These are phyloP conservation scores for Trichosporon faecale DNA, from an alignment of 1,284 basidiomycete genomes.

Conservation along the genomic window DNA sequence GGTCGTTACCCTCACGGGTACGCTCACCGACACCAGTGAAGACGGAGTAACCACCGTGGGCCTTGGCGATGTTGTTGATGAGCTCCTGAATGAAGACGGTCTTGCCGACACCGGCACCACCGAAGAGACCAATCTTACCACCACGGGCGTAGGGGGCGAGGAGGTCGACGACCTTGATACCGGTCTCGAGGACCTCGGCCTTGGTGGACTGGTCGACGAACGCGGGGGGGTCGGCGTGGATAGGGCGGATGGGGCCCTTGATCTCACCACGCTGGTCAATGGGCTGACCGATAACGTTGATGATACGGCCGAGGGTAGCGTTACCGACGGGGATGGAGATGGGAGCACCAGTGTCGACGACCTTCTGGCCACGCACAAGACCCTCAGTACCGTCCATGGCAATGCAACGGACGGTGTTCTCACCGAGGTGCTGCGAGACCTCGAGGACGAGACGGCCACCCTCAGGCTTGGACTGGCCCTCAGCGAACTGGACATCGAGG, in stretches of 20 bases:
- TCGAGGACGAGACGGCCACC: conserved; percentile 93
- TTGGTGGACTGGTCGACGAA: conserved; percentile 99
- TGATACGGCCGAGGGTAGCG: conserved; percentile 90
- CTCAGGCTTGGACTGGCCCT: conserved; percentile 44
- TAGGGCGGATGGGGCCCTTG: conserved; percentile 83
- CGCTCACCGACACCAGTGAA: conserved; percentile 97
- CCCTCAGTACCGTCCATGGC: conserved; percentile 99
- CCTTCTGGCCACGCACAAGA: conserved; percentile 97
- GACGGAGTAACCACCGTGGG: conserved; percentile 99
- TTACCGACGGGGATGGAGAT: conserved; percentile 95
- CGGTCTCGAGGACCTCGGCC: conserved; percentile 96
- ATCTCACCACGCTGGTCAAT: conserved; percentile 99
- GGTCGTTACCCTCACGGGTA: conserved; percentile 99
- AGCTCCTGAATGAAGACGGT: conserved; percentile 95
- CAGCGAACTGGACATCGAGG: conserved; percentile 87
- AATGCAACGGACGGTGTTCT: conserved; percentile 97
- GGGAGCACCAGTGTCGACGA: conserved; percentile 91
- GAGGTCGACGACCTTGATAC: conserved; percentile 99
- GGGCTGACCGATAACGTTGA: conserved; percentile 99
- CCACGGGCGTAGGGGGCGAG: conserved; percentile 99
- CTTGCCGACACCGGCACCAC: conserved; percentile 99
- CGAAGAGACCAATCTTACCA: conserved; percentile 99
- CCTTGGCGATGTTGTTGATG: conserved; percentile 99
- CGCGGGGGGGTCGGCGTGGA: conserved; percentile 92
- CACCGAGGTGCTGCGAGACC: conserved; percentile 95